Evolutionary conservation across 495 filamentous ascomycete genomes (phyloP), one percentile per base, ranked within the genome.

Genomic region (Cairneyella variabilis): DNA sequence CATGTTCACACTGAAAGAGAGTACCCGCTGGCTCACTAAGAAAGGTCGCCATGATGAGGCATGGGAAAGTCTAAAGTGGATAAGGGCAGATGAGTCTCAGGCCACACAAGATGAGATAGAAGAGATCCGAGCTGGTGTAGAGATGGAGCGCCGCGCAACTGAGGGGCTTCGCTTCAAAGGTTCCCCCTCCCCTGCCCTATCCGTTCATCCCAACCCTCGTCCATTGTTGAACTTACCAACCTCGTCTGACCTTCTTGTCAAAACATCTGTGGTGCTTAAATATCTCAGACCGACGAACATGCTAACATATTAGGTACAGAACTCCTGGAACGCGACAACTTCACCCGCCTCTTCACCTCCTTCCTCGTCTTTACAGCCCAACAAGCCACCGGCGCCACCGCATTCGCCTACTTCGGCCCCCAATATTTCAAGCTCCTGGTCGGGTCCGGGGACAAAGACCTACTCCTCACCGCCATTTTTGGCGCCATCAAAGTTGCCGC

Each of bases 391-490:
- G 71, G 72, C 3, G 67, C 66, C 3, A 72, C 68, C 4, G 46
- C 69, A 6, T 78, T 80, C 55, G 86, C 86, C 61, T 84, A 85
- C 61, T 86, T 85, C 64, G 80, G 82, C 7, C 85, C 85, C 0
- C 76, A 80, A 50, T 88, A 89, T 61, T 89, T 89, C 72, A 40
- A 17, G 17, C 69, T 70, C 28, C 61, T 72, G 3, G 66, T 79
- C 14, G 71, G 71, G 9, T 69, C 66, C 11, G 66, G 64, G 72
- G 71, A 8, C 30, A 67, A 66, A 34, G 66, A 70, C 34, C 69
- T 74, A 32, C 58, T 80, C 4, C 67, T 77, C 27, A 75, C 71
- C 6, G 75, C 73, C 9, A 74, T 78, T 60, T 79, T 77, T 43
- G 75, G 74, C 17, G 54, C 73, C 8, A 70, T 73, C 27, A 77